Evolutionary conservation across 768 basidiomycete species (phyloP).

Genomic region (Leucogyrophana mollusca): DNA sequence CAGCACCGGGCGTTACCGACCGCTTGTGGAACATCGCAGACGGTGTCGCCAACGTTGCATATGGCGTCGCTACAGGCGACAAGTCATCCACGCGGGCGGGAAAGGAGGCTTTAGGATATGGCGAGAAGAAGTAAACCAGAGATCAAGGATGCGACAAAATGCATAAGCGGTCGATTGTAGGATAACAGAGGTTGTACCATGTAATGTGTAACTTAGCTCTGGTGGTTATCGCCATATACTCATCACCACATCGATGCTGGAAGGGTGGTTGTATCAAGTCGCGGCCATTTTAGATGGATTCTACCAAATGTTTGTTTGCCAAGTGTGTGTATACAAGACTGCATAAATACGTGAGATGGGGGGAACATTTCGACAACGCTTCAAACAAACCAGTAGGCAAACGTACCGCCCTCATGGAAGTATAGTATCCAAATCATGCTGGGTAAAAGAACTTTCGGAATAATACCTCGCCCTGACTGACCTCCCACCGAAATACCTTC

Average conservation of each 20-base stretch:
- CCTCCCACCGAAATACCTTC: conserved; percentile 87
- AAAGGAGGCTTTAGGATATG: conserved; percentile 24
- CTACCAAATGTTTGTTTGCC: too few species aligned
- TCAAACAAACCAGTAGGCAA: background rate
- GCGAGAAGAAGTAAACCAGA: background rate
- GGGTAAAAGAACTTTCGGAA: conserved; percentile 55
- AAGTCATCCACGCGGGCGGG: conserved; percentile 32
- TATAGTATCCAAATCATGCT: conserved; percentile 47
- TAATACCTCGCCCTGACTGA: conserved; percentile 83
- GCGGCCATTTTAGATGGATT: too few species aligned
- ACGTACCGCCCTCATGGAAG: conserved; percentile 23
- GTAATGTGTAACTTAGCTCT: too few species aligned
- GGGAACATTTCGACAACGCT: too few species aligned
- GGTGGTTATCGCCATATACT: too few species aligned
- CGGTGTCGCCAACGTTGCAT: conserved; percentile 37
- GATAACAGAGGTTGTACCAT: too few species aligned
- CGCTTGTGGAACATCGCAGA: conserved; percentile 28
- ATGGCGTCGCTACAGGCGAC: conserved; percentile 36
- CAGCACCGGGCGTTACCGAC: conserved; percentile 14
- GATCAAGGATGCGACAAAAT: too few species aligned
- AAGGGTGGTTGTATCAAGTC: too few species aligned
- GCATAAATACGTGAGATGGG: too few species aligned
- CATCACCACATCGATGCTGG: too few species aligned
- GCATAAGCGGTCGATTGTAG: too few species aligned
- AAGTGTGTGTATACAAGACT: too few species aligned